Conservation (phyloP, 345 rosid species). For the Eucalyptus marginata region DNA sequence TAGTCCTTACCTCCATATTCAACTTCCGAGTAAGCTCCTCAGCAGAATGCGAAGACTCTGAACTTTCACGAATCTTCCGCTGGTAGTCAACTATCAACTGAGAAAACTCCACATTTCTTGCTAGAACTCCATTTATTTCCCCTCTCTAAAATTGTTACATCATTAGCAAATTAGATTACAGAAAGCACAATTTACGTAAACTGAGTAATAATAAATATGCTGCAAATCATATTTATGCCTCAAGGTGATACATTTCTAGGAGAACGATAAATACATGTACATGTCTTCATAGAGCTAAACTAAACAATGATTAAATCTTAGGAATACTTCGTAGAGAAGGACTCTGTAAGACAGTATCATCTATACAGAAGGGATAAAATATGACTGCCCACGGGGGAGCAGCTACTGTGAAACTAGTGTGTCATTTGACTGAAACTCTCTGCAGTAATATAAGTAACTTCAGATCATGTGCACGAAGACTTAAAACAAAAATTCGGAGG, state of each 20-base stretch:
- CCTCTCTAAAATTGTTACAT: constrained; percentile 32
- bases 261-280: background rate
- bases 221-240: background rate
- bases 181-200: background rate
- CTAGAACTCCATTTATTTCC: constrained; percentile 46
- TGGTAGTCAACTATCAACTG: constrained; percentile 75
- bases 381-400: background rate
- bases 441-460: background rate
- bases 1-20: constrained; percentile 57
- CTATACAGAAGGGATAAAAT: background rate
- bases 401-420: background rate
- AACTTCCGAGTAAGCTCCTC: constrained; percentile 78
- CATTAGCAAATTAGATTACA: background rate
- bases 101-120: constrained; percentile 86
- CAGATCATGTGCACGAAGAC: background rate
- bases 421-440: background rate
- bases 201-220: background rate
- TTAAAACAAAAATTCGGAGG: background rate
- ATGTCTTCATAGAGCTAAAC: background rate
- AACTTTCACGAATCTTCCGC: constrained; percentile 67
- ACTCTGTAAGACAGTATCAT: background rate
- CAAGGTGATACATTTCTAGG: background rate
- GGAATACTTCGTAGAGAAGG: background rate
- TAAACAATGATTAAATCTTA: background rate
- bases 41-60: constrained; percentile 54